Conservation (phyloP, 345 rosid genomes). For the Punica granatum region DNA sequence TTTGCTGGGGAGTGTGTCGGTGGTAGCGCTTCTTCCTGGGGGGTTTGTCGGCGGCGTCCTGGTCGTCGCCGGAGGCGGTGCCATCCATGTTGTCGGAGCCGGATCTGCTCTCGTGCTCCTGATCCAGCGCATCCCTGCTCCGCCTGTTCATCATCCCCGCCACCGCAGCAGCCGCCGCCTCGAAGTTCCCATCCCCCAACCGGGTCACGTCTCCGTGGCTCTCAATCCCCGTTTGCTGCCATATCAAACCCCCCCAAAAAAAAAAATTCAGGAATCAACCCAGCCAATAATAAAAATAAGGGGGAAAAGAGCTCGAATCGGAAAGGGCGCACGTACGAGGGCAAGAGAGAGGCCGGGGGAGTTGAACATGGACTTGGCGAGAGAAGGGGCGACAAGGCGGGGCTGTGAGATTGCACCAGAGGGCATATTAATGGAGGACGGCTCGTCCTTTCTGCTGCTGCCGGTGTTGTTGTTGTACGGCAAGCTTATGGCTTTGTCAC, state of each 20-base stretch:
- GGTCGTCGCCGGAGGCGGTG: constrained; percentile 89
- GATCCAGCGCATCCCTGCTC: constrained; percentile 33
- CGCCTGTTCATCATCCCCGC: constrained; percentile 22
- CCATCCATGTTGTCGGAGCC: constrained; percentile 95
- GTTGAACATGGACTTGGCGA: constrained; percentile 55
- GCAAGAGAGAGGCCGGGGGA: constrained; percentile 83
- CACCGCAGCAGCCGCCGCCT: constrained; percentile 18
- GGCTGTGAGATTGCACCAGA: constrained; percentile 49
- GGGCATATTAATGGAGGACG: constrained; percentile 27
- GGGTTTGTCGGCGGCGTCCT: constrained; percentile 77
- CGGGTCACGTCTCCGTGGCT: constrained; percentile 26
- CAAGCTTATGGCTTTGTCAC: constrained; percentile 25
- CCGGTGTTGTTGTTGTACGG: constrained; percentile 30
- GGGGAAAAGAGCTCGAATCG: background rate
- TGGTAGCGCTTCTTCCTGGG: constrained; percentile 91
- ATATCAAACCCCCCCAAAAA: background rate
- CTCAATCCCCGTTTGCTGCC: constrained; percentile 39
- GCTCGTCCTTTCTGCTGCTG: constrained; percentile 1
- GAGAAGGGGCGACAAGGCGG: constrained; percentile 38
- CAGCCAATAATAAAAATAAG: background rate
- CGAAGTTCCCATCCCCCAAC: constrained; percentile 26
- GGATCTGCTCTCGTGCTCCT: constrained; percentile 87
- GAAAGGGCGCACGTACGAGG: constrained; percentile 29
- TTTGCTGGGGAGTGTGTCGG: constrained; percentile 99
- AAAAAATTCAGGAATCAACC: background rate